Evolutionary conservation across 208 protist genomes (phyloP).

Genomic region (Leptomonas seymouri): DNA sequence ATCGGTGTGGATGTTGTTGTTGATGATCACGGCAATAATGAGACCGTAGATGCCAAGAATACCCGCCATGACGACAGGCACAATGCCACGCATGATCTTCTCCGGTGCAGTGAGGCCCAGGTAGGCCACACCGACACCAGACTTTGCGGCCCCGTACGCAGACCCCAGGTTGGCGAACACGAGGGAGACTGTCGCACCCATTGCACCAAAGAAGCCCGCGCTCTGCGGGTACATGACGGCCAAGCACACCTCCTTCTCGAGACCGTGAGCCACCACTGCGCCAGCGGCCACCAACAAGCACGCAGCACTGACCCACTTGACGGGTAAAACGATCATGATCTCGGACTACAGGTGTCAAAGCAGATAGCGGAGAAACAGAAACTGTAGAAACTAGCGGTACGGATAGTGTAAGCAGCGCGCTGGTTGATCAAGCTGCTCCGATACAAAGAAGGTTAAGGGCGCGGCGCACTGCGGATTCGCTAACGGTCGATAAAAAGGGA

Average conservation of each 20-base stretch:
- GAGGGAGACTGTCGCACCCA: conserved; percentile 76
- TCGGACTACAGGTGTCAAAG: not conserved
- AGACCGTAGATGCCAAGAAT: conserved; percentile 99
- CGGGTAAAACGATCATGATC: conserved; percentile 11
- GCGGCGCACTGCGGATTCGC: no score
- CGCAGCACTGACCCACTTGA: conserved; percentile 17
- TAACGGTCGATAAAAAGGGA: not conserved
- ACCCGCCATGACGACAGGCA: conserved; percentile 94
- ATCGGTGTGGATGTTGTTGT: conserved; percentile 91
- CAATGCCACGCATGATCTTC: conserved; percentile 96
- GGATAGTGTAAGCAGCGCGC: not conserved
- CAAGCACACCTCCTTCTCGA: conserved; percentile 43
- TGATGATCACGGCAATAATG: conserved; percentile 99
- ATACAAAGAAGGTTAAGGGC: not conserved
- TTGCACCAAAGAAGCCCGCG: conserved; percentile 79
- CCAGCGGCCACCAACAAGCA: conserved; percentile 17
- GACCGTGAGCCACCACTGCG: conserved; percentile 13
- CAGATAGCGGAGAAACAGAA: not conserved
- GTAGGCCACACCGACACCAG: conserved; percentile 96
- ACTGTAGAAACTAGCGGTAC: not conserved
- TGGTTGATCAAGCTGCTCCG: not conserved
- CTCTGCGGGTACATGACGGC: conserved; percentile 83
- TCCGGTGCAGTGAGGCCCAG: conserved; percentile 97
- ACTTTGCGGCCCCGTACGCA: conserved; percentile 99
- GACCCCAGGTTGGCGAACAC: conserved; percentile 97